Percentiles rank a stretch among this genome's conserved stretches.
Evolutionary conservation across 2,329 filamentous ascomycete species (phyloP).

Genomic region (Aureobasidium sp.): DNA sequence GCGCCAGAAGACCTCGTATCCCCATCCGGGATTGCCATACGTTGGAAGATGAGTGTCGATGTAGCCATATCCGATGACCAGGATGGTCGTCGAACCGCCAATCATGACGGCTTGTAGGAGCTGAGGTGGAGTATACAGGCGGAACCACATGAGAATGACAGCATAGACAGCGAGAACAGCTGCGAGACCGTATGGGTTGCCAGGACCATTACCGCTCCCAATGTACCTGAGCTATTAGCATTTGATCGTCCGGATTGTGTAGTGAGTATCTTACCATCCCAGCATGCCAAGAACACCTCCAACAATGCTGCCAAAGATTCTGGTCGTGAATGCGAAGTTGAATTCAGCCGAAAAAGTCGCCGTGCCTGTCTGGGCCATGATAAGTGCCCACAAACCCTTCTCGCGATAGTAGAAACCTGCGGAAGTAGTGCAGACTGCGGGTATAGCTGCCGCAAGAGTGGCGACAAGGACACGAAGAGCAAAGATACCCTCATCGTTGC

Average conservation of each 20-base stretch:
- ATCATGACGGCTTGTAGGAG: constrained; percentile 8
- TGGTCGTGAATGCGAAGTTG: constrained; percentile 38
- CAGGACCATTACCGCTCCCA: constrained; percentile 41
- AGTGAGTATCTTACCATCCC: constrained; percentile 32
- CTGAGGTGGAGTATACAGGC: constrained; percentile 27
- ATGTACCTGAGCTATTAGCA: constrained; percentile 32
- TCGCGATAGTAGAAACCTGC: constrained; percentile 44
- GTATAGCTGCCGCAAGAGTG: constrained; percentile 9
- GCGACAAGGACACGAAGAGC: constrained; percentile 8
- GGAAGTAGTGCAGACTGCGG: background rate
- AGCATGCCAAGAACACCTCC: constrained; percentile 43
- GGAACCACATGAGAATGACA: constrained; percentile 30
- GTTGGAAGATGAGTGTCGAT: constrained; percentile 14
- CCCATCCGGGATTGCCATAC: constrained; percentile 14
- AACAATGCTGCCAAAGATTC: constrained; percentile 39
- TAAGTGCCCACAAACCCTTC: constrained; percentile 42
- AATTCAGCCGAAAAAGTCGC: constrained; percentile 48
- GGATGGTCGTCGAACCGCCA: constrained; percentile 1
- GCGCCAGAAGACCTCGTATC: constrained; percentile 16
- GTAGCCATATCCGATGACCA: constrained; percentile 14
- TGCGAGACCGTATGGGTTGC: constrained; percentile 46
- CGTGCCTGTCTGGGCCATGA: constrained; percentile 45
- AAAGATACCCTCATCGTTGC: constrained; percentile 15
- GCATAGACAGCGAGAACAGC: constrained; percentile 34
- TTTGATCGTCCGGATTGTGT: too few species aligned